A percentile compares a stretch with the other conserved stretches of the same genome.
Evolutionary conservation across 2,329 filamentous ascomycete species (phyloP).

Genomic region (Zopfia rhizophila): DNA sequence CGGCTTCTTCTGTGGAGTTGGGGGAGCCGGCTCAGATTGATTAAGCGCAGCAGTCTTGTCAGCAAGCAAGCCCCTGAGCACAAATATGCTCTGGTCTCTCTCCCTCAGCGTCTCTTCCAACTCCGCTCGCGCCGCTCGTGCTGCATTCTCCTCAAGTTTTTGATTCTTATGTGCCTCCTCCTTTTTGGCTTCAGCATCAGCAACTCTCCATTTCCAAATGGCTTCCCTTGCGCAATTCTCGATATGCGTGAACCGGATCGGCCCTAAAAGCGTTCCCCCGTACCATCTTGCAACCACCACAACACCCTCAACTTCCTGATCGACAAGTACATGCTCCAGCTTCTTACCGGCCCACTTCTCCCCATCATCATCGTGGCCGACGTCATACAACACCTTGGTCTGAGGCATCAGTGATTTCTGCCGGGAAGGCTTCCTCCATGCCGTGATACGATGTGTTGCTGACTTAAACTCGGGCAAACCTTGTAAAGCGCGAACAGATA

Average conservation of each 20-base stretch:
- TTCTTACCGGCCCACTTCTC: constrained; percentile 63
- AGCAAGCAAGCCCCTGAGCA: constrained; percentile 57
- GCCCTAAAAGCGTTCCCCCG: constrained; percentile 64
- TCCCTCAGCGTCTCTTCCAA: constrained; percentile 51
- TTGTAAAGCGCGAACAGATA: constrained; percentile 55
- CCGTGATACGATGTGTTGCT: constrained; percentile 63
- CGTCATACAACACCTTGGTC: constrained; percentile 52
- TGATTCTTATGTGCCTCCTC: constrained; percentile 50
- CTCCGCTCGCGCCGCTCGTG: constrained; percentile 43
- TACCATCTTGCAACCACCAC: constrained; percentile 67
- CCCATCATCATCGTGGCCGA: constrained; percentile 64
- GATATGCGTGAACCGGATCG: constrained; percentile 64
- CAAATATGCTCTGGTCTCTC: constrained; percentile 60
- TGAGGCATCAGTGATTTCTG: constrained; percentile 57
- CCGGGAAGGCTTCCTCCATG: constrained; percentile 60
- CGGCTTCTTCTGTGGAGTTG: constrained; percentile 41
- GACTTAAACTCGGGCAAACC: constrained; percentile 54
- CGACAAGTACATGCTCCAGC: constrained; percentile 59
- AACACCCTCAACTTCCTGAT: constrained; percentile 56
- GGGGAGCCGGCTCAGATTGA: constrained; percentile 30
- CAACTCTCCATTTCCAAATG: constrained; percentile 54
- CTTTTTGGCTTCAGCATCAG: constrained; percentile 41
- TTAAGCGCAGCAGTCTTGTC: constrained; percentile 53
- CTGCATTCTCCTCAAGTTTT: constrained; percentile 46
- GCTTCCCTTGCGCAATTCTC: constrained; percentile 61